phyloP scores from a whole-genome alignment of 805 yeast genomes.

The Metschnikowia lochheadii region DNA sequence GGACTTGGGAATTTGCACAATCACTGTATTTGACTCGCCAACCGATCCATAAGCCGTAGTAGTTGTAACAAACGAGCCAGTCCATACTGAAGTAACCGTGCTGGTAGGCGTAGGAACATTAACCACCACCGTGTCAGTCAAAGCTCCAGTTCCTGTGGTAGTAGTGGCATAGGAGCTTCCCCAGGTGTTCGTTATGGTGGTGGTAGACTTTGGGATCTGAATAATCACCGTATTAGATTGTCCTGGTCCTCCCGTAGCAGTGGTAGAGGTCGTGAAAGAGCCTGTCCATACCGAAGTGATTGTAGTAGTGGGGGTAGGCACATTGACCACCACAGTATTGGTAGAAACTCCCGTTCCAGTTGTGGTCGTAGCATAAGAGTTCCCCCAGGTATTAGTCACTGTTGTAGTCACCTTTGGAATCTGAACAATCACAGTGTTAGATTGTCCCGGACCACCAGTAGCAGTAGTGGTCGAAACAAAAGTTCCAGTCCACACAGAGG shows the following conservation, averaged over 20 bases:
- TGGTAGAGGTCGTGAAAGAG: background rate
- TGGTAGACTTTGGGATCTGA: conserved; percentile 16
- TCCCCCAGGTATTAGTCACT: conserved; percentile 13
- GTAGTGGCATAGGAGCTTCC: conserved; percentile 9
- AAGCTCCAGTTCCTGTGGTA: background rate
- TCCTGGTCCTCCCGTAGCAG: too few relatives aligned
- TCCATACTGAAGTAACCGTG: conserved; percentile 9
- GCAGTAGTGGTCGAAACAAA: background rate
- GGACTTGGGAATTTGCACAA: conserved; percentile 10
- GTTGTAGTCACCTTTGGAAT: conserved; percentile 18
- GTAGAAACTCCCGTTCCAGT: background rate
- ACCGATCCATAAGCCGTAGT: conserved; percentile 3
- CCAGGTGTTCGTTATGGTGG: conserved; percentile 16
- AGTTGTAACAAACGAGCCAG: conserved; percentile 1
- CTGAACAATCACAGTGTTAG: conserved; percentile 10
- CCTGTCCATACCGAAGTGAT: conserved; percentile 13
- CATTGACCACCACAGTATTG: conserved; percentile 10
- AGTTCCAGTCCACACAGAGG: conserved; percentile 11
- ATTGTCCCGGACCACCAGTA: too few relatives aligned
- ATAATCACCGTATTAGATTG: conserved; percentile 8
- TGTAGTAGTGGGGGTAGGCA: conserved; percentile 11
- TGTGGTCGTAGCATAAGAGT: conserved; percentile 9
- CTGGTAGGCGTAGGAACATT: conserved; percentile 13
- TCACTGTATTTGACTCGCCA: conserved; percentile 7
- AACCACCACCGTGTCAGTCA: conserved; percentile 8